Base-by-base conservation (phyloP, 148 eudicot species). In the Dianthus caryophyllus region DNA sequence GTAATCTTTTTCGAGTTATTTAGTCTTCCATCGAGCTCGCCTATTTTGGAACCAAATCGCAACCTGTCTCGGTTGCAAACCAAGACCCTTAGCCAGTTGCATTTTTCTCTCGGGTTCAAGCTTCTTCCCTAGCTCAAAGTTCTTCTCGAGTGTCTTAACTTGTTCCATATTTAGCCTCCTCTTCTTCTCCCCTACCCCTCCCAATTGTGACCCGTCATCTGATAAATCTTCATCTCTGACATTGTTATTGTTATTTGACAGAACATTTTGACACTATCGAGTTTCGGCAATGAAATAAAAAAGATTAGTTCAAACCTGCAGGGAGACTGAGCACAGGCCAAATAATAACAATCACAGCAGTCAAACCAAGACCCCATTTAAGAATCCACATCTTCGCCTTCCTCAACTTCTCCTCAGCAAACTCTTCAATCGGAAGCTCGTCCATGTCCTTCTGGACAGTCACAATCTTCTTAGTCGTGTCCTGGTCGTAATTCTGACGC, bases 1-100 rank as follows among this genome's bases (percentile, higher is more conserved):
- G 80, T 90, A 94, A 68, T 94, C 99, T 62, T 84, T 94, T 80
- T 94, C 99, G 46, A 94, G 71, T 59, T 94, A 97, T 79, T 94
- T 94, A 4, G 99, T 94, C 68, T 94, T 94, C 92, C 99, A 94
- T 27, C 99, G 79, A 1, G 99, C 99, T 71, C 99, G 82, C 41
- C 99, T 77, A 36, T 94, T 94, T 64, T 94, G 99, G 48, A 94
- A 94, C 99, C 99, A 94, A 33, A 94, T 90, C 0, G 99, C 99
- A 52, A 94, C 77, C 57, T 94, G 99, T 46, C 97, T 88, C 0
- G 99, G 99, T 64, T 94, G 97, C 4, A 94, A 82, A 1, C 96
- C 96, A 71, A 94, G 96, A 29, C 91, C 93, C 41, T 88, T 83
- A 61, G 97, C 97, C 65, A 94, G 66, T 83, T 94, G 96, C 83